Evolutionary conservation across 2,329 filamentous ascomycete species (phyloP).

Genomic region (Herpotrichia juniperi): DNA sequence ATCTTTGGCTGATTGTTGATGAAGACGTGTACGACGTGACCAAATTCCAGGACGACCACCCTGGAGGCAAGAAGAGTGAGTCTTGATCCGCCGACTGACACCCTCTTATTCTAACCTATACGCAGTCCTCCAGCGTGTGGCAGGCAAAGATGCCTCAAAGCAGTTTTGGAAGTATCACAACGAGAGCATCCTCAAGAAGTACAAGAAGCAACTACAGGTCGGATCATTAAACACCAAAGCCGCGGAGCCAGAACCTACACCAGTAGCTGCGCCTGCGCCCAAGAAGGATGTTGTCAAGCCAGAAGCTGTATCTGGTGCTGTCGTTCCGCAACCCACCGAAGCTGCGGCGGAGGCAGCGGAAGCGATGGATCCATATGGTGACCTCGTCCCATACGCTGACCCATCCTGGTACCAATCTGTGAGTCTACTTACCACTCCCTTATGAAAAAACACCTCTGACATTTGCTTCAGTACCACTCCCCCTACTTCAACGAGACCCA

Average conservation of each 20-base stretch:
- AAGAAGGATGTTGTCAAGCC: slow-evolving; percentile 60
- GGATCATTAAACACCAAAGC: slow-evolving; percentile 84
- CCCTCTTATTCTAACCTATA: slow-evolving; percentile 17
- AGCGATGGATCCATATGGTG: slow-evolving; percentile 82
- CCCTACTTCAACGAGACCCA: slow-evolving; percentile 97
- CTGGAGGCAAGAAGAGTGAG: slow-evolving; percentile 75
- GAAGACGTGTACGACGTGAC: slow-evolving; percentile 96
- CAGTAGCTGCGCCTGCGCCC: slow-evolving; percentile 53
- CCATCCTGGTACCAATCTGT: slow-evolving; percentile 95
- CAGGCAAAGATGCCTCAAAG: slow-evolving; percentile 71
- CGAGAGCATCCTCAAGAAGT: slow-evolving; percentile 66
- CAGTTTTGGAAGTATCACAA: slow-evolving; percentile 73
- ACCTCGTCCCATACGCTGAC: slow-evolving; percentile 88
- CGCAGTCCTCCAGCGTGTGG: slow-evolving; percentile 67
- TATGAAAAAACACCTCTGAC: slow-evolving; percentile 3
- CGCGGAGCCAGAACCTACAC: slow-evolving; percentile 58
- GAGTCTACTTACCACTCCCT: slow-evolving; percentile 49
- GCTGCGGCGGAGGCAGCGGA: slow-evolving; percentile 64
- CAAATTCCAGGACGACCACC: slow-evolving; percentile 61
- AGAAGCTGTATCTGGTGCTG: slow-evolving; percentile 63
- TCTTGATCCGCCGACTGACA: background rate
- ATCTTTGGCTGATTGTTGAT: slow-evolving; percentile 89
- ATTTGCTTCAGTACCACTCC: slow-evolving; percentile 75
- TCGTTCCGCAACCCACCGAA: slow-evolving; percentile 45
- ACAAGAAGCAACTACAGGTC: slow-evolving; percentile 64